Conservation (phyloP, 129 eudicot species). For the Chrysanthemum seticuspe region DNA sequence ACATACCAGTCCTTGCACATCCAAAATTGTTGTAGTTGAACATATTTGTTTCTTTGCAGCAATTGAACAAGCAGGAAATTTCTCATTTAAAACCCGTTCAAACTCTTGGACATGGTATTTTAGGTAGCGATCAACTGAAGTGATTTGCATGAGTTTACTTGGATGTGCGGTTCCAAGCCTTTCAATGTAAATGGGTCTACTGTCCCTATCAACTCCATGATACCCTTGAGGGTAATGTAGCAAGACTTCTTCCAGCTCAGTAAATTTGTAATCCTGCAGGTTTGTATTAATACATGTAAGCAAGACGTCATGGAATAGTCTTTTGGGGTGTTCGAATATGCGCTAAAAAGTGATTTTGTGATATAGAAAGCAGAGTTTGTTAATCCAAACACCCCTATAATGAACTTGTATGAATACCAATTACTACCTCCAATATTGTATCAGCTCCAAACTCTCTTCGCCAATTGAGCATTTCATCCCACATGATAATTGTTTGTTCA, state of each 20-base stretch:
- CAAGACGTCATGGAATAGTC: not conserved
- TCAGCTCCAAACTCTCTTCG: conserved; percentile 82
- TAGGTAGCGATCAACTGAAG: conserved; percentile 68
- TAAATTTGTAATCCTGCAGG: conserved; percentile 65
- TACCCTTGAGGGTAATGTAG: conserved; percentile 91
- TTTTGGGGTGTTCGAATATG: too few relatives aligned
- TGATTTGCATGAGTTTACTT: conserved; percentile 69
- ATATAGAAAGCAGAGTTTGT: too few relatives aligned
- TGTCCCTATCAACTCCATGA: conserved; percentile 93
- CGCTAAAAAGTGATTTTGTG: too few relatives aligned
- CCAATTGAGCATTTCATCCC: conserved; percentile 98
- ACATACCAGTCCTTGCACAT: conserved; percentile 91
- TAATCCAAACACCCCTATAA: too few relatives aligned
- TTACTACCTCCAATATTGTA: conserved; percentile 79
- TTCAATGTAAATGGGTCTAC: conserved; percentile 89
- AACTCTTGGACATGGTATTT: conserved; percentile 88
- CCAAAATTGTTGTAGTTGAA: conserved; percentile 81
- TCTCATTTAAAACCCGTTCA: conserved; percentile 74
- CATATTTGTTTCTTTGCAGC: conserved; percentile 72
- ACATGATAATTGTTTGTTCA: conserved; percentile 72
- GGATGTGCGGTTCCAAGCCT: conserved; percentile 85
- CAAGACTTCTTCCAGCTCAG: conserved; percentile 76
- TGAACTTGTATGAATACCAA: not conserved
- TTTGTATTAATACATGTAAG: conserved; percentile 1
- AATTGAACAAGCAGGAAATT: conserved; percentile 84